These are phyloP conservation scores for Termitomyces bulborhizus DNA, from an alignment of 768 basidiomycete genomes.

Conservation along the genomic window DNA sequence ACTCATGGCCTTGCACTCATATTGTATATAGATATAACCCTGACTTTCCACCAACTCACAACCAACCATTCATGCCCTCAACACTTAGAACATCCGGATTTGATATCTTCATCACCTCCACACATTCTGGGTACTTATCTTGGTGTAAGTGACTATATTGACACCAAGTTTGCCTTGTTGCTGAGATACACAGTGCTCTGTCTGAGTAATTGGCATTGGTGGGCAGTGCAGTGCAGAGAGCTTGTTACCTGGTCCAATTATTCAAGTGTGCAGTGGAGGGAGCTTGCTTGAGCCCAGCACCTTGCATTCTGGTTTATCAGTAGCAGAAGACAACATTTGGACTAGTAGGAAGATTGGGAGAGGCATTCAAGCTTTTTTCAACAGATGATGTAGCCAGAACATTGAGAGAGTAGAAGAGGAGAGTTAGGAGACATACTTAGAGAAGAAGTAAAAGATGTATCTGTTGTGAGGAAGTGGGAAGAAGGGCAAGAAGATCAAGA, in stretches of 20 bases:
- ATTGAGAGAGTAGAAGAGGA: slow-evolving; percentile 42
- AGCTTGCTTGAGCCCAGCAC: slow-evolving; percentile 34
- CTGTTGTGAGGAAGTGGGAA: slow-evolving; percentile 23
- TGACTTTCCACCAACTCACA: slow-evolving; percentile 87
- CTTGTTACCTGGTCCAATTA: slow-evolving; percentile 61
- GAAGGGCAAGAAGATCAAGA: slow-evolving; percentile 25
- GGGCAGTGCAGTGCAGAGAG: slow-evolving; percentile 56
- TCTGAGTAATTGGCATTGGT: slow-evolving; percentile 34
- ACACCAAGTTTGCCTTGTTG: slow-evolving; percentile 88
- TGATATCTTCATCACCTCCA: slow-evolving; percentile 75
- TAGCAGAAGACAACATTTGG: slow-evolving; percentile 12
- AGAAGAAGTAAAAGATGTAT: slow-evolving; percentile 13
- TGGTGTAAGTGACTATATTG: slow-evolving; percentile 65
- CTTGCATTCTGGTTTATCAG: slow-evolving; percentile 27
- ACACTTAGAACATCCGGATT: slow-evolving; percentile 76
- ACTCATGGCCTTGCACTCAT: slow-evolving; percentile 73
- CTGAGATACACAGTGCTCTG: slow-evolving; percentile 67
- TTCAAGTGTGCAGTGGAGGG: slow-evolving; percentile 73
- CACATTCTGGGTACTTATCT: slow-evolving; percentile 57
- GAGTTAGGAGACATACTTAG: slow-evolving; percentile 21
- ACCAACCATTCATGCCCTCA: slow-evolving; percentile 73
- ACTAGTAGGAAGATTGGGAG: slow-evolving; percentile 23
- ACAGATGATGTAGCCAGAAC: slow-evolving; percentile 18
- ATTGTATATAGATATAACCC: slow-evolving; percentile 83
- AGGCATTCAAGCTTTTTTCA: slow-evolving; percentile 20